phyloP scores from a whole-genome alignment of 441 rosid species.

The Erodium texanum region DNA sequence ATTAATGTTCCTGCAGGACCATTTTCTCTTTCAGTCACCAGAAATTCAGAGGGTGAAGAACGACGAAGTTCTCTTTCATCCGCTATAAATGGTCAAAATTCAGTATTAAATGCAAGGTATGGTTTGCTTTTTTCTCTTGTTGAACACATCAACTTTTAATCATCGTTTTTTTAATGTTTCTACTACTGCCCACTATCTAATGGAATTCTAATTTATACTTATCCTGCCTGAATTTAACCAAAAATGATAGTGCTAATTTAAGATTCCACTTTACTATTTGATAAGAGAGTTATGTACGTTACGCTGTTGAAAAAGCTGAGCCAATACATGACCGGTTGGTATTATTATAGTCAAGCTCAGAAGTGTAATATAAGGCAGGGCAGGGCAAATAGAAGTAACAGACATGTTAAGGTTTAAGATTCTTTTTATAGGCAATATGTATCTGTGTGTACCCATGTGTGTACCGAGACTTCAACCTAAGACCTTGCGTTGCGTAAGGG shows the following conservation, averaged over 20 bases:
- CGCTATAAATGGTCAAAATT: conserved; percentile 29
- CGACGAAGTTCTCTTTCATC: conserved; percentile 21
- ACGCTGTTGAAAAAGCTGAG: neutral
- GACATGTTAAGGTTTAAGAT: neutral
- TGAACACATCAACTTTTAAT: neutral
- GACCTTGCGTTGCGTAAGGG: neutral
- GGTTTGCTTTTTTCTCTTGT: neutral
- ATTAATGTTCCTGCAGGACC: conserved; percentile 35
- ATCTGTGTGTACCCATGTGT: neutral
- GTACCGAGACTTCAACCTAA: neutral
- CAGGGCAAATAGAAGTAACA: neutral
- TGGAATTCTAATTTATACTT: too few species aligned
- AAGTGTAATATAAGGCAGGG: neutral
- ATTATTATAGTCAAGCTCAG: neutral
- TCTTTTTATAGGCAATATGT: neutral
- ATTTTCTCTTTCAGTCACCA: conserved; percentile 49
- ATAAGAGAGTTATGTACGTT: neutral
- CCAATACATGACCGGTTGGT: neutral
- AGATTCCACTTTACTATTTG: neutral
- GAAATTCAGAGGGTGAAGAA: conserved; percentile 46
- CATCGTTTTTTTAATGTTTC: neutral
- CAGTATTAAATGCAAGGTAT: conserved; percentile 46
- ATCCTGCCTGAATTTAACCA: neutral
- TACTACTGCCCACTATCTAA: neutral
- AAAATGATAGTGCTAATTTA: neutral